Evolutionary conservation across 768 basidiomycete genomes (phyloP).

Genomic region (Boletus reticuloceps): DNA sequence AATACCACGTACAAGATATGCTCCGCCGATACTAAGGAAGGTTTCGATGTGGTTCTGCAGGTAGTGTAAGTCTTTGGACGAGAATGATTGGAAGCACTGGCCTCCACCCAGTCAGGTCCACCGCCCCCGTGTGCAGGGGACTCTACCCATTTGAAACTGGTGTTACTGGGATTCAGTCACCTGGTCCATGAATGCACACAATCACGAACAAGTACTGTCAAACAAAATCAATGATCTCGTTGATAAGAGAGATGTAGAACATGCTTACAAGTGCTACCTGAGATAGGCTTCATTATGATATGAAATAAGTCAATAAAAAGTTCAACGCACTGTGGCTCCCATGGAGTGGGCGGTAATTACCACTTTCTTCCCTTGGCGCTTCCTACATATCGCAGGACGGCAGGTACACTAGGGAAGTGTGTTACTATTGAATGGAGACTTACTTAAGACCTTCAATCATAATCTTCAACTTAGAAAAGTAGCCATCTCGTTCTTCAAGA

Average conservation of each 20-base stretch:
- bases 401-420: not conserved
- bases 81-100: conserved; percentile 22
- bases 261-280: conserved; percentile 46
- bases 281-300: conserved; percentile 38
- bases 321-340: conserved; percentile 66
- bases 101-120: conserved; percentile 90
- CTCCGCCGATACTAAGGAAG: conserved; percentile 81
- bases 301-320: not conserved
- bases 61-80: not conserved
- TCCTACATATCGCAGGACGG: conserved; percentile 37
- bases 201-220: conserved; percentile 79
- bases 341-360: conserved; percentile 87
- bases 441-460: conserved; percentile 80
- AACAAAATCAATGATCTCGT: conserved; percentile 2
- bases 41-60: conserved; percentile 78
- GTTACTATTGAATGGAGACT: conserved; percentile 16
- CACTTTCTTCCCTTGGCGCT: conserved; percentile 69
- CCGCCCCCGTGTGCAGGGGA: conserved; percentile 78
- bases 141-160: conserved; percentile 95
- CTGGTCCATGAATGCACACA: not conserved
- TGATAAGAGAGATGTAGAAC: not conserved
- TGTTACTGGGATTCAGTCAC: conserved; percentile 4
- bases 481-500: conserved; percentile 87
- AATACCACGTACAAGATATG: conserved; percentile 62
- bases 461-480: conserved; percentile 79